Base-by-base conservation (phyloP, 305 asterid species). In the Fraxinus paxiana region DNA sequence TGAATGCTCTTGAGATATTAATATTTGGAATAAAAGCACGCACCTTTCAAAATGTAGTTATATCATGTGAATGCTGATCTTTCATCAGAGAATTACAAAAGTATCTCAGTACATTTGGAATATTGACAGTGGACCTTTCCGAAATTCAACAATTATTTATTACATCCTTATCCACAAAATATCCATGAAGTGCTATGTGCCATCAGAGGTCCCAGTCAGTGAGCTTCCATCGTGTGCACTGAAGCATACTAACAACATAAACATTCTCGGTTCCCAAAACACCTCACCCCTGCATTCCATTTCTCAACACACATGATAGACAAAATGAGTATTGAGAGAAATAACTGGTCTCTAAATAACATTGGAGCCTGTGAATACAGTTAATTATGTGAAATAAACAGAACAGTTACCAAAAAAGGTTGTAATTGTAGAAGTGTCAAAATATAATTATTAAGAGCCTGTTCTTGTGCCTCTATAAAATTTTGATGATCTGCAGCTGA, bases 401-500 rank as follows among this genome's bases (percentile, higher is more conserved):
- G 31, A 82, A 17, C 8, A 12, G 56, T 35, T 43, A n/a, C 77
- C 30, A 24, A 33, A 77, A 76, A 51, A 77, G 37, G 35, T 17
- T 48, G 15, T 35, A 48, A 28, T 31, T 28, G 65, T 6, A 54
- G 73, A 51, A 71, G 38, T 56, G 46, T 74, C 3, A 22, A 48
- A 72, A 54, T 35, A 17, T 22, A 37, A 20, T 54, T 3, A 28
- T 76, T 18, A 83, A 41, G 74, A 33, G 73, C 33, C 28, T 30
- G 13, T 41, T 56, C 78, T 77, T 24, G 56, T 80, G 78, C 24
- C 30, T 18, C 6, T 20, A 46, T 10, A 12, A 51, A 77, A 59
- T 30, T 81, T 77, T 81, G 13, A 6, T 2, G 30, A 59, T 6
- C 51, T 26, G 34, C 51, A 24, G 78, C 80, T 48, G 30, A 80